Base-by-base conservation (phyloP, 768 basidiomycete genomes). In the Mycena latifolia region DNA sequence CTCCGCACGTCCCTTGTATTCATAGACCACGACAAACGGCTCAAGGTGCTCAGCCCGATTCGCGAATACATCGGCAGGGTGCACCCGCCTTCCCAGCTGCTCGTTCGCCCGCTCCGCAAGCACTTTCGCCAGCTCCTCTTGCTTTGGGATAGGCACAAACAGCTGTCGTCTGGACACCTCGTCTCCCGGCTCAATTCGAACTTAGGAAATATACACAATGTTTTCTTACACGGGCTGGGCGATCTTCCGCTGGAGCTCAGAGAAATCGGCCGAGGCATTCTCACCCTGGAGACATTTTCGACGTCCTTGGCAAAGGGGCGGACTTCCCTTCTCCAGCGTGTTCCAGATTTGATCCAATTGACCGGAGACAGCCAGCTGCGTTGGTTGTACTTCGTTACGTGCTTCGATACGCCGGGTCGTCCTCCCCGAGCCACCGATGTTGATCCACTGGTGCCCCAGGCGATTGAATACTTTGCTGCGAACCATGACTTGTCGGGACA, bases 1-100 rank as follows among this genome's bases (percentile, higher is more conserved):
- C 33, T 66, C n/a, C 59, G 54, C 15, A 66, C 65, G 3, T 35
- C 65, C 8, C 43, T 66, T 8, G 65, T 57, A 11, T 61, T 47
- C 39, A 56, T 43, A 37, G 31, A 18, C 22, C 14, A 20, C 9
- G 51, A 25, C 15, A 41, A 50, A 14, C 31, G 65, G 15, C 54
- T 66, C 27, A 39, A 31, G 4, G 37, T 55, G 1, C 60, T 66
- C 1, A 45, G 55, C 12, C 60, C 65, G 20, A 41, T 66, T 24
- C 64, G 64, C 14, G 64, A 66, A 27, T 43, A 59, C 31, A 27
- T 65, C 33, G 4, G 33, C 39, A 52, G 11, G 9, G 15, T 35
- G 6, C 39, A 59, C 46, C 64, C 64, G 18, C 51, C 63, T 0
- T 25, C 51, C 41, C 41, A 43, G 5, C 1, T 20, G 41, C 41